These are phyloP conservation scores for Eucalyptus cloeziana DNA, from an alignment of 345 rosid species.

Conservation along the genomic window DNA sequence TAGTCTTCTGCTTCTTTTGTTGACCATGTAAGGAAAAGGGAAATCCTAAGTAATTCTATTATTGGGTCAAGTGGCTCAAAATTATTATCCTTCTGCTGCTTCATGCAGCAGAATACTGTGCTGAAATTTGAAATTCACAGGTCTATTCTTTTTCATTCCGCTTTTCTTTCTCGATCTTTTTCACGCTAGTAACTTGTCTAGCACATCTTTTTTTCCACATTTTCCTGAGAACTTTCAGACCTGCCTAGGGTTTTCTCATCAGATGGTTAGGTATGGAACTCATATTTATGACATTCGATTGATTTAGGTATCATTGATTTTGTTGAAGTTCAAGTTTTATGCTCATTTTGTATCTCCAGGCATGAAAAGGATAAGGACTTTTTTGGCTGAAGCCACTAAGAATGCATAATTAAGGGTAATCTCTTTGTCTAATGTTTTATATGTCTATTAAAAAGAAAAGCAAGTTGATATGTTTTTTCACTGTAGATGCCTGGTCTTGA, in stretches of 20 bases:
- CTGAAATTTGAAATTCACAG: constrained; percentile 83
- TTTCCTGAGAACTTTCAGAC: neutral
- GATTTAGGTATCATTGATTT: neutral
- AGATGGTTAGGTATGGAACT: neutral
- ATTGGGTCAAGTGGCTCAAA: constrained; percentile 66
- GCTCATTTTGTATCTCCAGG: neutral
- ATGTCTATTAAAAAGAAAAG: neutral
- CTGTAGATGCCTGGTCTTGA: neutral
- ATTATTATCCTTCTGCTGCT: neutral
- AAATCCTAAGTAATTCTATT: constrained; percentile 17
- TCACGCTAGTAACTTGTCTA: neutral
- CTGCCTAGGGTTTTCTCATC: neutral
- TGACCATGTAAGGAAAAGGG: neutral
- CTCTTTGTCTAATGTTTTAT: neutral
- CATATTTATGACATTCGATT: neutral
- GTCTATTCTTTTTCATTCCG: constrained; percentile 21
- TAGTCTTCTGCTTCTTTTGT: neutral
- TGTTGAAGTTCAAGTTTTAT: neutral
- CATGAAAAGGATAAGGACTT: neutral
- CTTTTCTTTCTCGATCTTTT: neutral
- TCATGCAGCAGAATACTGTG: neutral
- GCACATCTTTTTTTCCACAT: neutral
- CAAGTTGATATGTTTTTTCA: neutral
- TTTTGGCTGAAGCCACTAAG: neutral
- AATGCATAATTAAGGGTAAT: neutral